Evolutionary conservation across 2,329 filamentous ascomycete species (phyloP), one percentile per base, ranked within the genome.

Genomic region (Parastagonospora avenae): DNA sequence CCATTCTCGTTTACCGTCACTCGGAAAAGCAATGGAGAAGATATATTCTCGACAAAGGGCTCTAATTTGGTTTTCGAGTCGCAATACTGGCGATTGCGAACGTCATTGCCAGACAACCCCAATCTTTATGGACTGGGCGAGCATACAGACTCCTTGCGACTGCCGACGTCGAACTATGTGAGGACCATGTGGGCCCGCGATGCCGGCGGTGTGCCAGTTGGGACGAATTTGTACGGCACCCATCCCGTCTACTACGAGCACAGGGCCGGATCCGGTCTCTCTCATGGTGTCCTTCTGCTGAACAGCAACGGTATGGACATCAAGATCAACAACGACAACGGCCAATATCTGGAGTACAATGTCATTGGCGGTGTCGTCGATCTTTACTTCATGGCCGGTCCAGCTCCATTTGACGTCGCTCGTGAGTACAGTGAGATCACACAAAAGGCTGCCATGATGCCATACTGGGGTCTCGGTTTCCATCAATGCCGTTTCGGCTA

Each of bases 71-170:
- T 93, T 29, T 94, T 92, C 59, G 87, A 93, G 73, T 83, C 83
- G 2, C 89, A 93, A 70, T 93, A 91, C 61, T 73, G 92, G 36
- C 83, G 86, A 14, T 77, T 93, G 50, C 80, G 87, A 42, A 92
- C 90, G 1, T 82, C 80, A 46, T 78, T 93, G 10, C 89, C 90
- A 0, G 72, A 82, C 1, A 79, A 85, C 43, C 88, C 89, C 0
- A 83, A 86, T 59, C 75, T 94, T 2, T 93, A 93, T 64, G 90
- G 90, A 0, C 79, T 93, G 1, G 90, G 90, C 29, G 89, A 92
- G 72, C 87, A 91, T 66, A 86, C 84, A 1, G 89, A 92, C 60
- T 79, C 85, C 4, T 82, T 91, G 59, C 80, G 82, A 46, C 77
- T 92, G 48, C 85, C 85, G 48, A 89, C 84, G 0, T 85, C 82